These are phyloP conservation scores for Pestalotiopsis sp. DNA, from an alignment of 2,329 filamentous ascomycete genomes.

Conservation along the genomic window DNA sequence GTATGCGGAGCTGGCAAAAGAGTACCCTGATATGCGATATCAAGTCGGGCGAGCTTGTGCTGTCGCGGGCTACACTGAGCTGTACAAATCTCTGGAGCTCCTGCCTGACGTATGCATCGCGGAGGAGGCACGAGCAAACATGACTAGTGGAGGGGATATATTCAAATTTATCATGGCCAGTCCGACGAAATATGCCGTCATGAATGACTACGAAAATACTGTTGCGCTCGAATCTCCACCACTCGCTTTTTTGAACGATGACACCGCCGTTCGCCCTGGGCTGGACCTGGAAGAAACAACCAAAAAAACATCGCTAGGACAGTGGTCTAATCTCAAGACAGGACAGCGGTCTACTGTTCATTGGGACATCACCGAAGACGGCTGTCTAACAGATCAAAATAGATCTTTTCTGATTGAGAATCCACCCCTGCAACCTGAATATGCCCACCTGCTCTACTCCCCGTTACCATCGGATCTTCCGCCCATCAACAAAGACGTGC, in stretches of 20 bases:
- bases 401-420: not conserved
- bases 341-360: not conserved
- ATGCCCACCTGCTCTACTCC: not conserved
- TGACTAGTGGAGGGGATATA: too few relatives aligned
- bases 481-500: not conserved
- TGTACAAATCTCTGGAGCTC: constrained; percentile 38
- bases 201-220: not conserved
- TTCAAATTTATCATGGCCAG: not conserved
- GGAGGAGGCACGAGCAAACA: constrained; percentile 39
- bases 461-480: not conserved
- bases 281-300: not conserved
- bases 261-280: not conserved
- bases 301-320: not conserved
- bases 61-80: constrained; percentile 35
- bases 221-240: not conserved
- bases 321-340: not conserved
- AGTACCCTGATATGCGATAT: constrained; percentile 37
- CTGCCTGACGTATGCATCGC: constrained; percentile 41
- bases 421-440: not conserved
- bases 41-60: constrained; percentile 42
- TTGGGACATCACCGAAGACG: not conserved
- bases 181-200: not conserved
- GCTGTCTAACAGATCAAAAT: not conserved
- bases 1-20: constrained; percentile 32
- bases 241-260: not conserved